Evolutionary conservation across 2,329 filamentous ascomycete genomes (phyloP), one percentile per base, ranked within the genome.

Genomic region (Scorias spongiosa): DNA sequence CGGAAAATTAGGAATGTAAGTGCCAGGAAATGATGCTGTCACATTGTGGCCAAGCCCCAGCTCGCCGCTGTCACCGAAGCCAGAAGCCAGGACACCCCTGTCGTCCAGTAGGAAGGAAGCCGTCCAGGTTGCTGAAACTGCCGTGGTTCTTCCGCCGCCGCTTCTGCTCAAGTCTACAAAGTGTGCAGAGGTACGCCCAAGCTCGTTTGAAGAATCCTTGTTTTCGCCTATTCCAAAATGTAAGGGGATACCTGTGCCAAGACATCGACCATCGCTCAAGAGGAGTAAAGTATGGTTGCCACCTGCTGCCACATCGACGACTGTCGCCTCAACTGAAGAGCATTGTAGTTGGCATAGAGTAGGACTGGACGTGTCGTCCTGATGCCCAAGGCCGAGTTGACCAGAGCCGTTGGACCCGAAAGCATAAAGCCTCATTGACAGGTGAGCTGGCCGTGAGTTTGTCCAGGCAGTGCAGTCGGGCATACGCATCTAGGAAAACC

Each of bases 231-330:
- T 12, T 3, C 32, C 32, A 5, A 12, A 12, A 9, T 36, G 32
- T 36, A 15, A 36, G 3, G 32, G 32, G 9, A 36, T 9, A 15
- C 32, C 32, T 12, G 32, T 36, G 4, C 32, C 32, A 15, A 36
- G 15, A 36, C 32, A 36, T 15, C 15, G 12, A 0, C 80, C 80
- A 20, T 67, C 58, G 3, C 66, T 56, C n/a, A 73, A 75, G 10
- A 87, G 66, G 9, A 93, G 59, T 3, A 95, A 64, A 0, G 86
- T 93, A 61, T 95, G 89, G 56, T 95, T 95, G 1, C 88, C 88
- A 3, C 89, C 89, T 7, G 84, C 71, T 14, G 39, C 17, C 10
- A 37, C 30, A 14, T 44, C 28, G 15, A 12, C 11, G 9, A 36
- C 5, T 12, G 12, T 36, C 4, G 32, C 15, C 15, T 36, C 15